Base-by-base conservation (phyloP, 2,329 filamentous ascomycete genomes). In the Sclerotinia spermophila region DNA sequence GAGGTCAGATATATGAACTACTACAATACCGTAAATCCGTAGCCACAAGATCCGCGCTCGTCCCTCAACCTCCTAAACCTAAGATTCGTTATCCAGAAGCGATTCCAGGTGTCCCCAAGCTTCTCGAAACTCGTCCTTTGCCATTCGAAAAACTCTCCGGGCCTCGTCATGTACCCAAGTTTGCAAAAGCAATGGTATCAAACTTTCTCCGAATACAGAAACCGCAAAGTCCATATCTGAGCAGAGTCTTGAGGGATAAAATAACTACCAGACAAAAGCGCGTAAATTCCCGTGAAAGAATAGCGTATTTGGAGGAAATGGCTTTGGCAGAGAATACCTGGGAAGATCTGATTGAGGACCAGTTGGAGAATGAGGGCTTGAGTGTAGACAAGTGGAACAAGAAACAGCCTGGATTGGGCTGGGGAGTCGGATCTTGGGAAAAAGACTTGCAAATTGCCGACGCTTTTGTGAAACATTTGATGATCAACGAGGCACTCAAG, bases 171-270 rank as follows among this genome's bases (percentile, higher is more conserved):
- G 83, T 92, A 3, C 92, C 92, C 1, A 81, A 81, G 1, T 77
- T 93, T 1, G 81, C 85, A 44, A 84, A 86, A 5, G 83, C 88
- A 3, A 82, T 84, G 3, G 84, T 83, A 38, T 80, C 89, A 42
- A 87, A 90, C 0, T 90, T 94, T 76, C 79, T 95, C 40, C 87
- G 92, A 48, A 80, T 90, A 59, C 84, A 82, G 73, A 92, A 91
- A 78, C 89, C 89, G 6, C 90, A 94, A 78, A 85, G 89, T 2
- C 77, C 78, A 0, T 80, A 80, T n/a, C 79, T 94, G 30, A 86
- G 84, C n/a, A 81, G 85, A 13, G 83, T 90, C 24, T 76, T 94
- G 2, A 81, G 83, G 15, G 81, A 86, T 65, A 87, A 86, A 75
- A 79, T 85, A 27, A 72, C 77, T 5, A 78, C 80, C 53, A 84